Evolutionary conservation across 768 basidiomycete genomes (phyloP), one percentile per base, ranked within the genome.

Genomic region (Amanita rubescens): DNA sequence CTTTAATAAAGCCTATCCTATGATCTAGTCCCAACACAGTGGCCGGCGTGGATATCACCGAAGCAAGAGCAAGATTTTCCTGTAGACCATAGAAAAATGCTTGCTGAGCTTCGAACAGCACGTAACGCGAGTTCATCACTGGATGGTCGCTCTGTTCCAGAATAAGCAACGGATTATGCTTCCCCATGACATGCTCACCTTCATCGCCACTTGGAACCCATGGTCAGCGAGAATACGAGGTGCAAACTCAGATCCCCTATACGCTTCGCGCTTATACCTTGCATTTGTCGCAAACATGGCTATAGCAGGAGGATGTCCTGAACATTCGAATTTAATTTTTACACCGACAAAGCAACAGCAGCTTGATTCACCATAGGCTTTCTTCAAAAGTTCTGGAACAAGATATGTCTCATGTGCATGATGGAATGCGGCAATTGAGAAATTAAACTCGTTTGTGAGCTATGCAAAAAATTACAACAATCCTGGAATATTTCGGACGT

Each of bases 321-420:
- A 2, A 25, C 38, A 49, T 25, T 5, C 35, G 25, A 33, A 20
- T 22, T 32, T 30, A 38, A 19, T 30, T 43, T 17, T 59, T 37
- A 32, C 5, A 14, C 43, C 11, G 11, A 44, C 8, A 27, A n/a
- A 19, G 14, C 14, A 51, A 25, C 4, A 35, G 51, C 33, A 38
- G 9, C 15, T 7, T 15, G 11, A 41, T 72, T 44, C 37, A 76
- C 78, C 88, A 63, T 76, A 90, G 39, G 80, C 79, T 58, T 78
- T 77, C 70, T 87, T 90, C 59, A 94, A 70, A 1, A 87, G 65
- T 44, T 84, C 84, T 0, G 90, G 87, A n/a, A 93, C 85, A n/a
- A 93, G 77, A 63, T 86, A 93, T 0, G 88, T 81, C 61, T 91
- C 87, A 56, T 85, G 84, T 0, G 90, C 90, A 52, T 85, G 82